Base-by-base conservation (phyloP, 2,329 filamentous ascomycete genomes). In the Dothistroma pini region DNA sequence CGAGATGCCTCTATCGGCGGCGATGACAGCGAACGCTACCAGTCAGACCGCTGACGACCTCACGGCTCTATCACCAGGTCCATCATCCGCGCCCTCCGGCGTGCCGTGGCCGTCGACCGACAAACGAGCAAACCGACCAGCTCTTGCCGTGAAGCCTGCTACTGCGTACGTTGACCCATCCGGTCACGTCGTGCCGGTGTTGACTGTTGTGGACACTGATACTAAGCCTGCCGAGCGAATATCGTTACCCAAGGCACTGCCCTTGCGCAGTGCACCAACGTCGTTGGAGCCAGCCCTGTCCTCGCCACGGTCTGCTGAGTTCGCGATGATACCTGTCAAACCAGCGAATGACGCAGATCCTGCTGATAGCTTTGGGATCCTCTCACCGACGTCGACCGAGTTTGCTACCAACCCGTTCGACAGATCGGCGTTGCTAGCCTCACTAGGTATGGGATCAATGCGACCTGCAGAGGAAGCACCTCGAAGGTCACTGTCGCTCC, bases 81-180 rank as follows among this genome's bases (percentile, higher is more conserved):
- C 87, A 11, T 87, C 86, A 0, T 89, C 87, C 1, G 87, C 87
- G 1, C 87, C 87, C 0, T 84, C 85, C 9, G 85, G 78, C 56
- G 83, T 85, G 58, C 82, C 83, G 1, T 89, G 86, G 84, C 77
- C 79, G 9, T 79, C 78, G 54, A 80, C 81, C 54, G 78, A 80
- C 51, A 76, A 78, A 34, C 57, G 61, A 44, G 56, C 64, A 16
- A 47, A 58, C 29, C 57, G 66, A 49, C 59, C 68, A 4, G 57
- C 67, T 53, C 69, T 63, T 48, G 62, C 69, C 5, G 62, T 64
- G 80, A 51, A 84, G 76, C 66, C 85, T 81, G 63, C 83, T 79
- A 16, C 87, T 80, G 84, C 78, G 75, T 74, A 71, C 56, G 71
- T 74, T 4, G 71, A 75, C 53, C 69, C 73, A 4, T 72, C 72